Conservation (phyloP, 768 basidiomycete genomes). For the Suillus alpinus region DNA sequence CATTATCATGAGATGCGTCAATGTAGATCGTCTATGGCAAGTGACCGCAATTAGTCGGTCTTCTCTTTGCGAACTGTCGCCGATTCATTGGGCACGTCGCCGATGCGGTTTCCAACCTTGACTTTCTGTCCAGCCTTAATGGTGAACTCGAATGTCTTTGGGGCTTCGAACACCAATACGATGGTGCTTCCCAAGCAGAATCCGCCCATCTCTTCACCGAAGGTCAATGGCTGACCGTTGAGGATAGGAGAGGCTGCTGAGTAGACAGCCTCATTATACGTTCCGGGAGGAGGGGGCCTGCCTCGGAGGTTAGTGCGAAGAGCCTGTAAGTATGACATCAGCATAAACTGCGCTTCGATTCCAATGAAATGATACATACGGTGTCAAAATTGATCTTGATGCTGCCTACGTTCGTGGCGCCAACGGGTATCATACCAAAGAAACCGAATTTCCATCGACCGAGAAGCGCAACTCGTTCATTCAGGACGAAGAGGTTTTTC, state of each 20-base stretch:
- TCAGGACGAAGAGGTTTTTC: conserved; percentile 93
- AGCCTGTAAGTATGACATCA: conserved; percentile 41
- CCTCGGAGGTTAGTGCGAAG: conserved; percentile 88
- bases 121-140: conserved; percentile 81
- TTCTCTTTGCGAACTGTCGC: conserved; percentile 33
- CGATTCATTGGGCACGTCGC: conserved; percentile 40
- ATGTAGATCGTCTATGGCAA: not conserved
- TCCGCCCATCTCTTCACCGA: conserved; percentile 96
- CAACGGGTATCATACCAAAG: conserved; percentile 96
- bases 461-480: conserved; percentile 93
- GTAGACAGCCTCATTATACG: conserved; percentile 92
- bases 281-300: conserved; percentile 70
- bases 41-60: conserved; percentile 19
- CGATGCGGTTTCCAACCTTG: conserved; percentile 80
- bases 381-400: conserved; percentile 96
- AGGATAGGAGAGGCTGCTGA: conserved; percentile 78
- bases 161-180: conserved; percentile 96
- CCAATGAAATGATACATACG: conserved; percentile 33
- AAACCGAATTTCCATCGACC: conserved; percentile 95
- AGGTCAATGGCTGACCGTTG: conserved; percentile 80
- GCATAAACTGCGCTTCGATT: not conserved
- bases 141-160: conserved; percentile 73
- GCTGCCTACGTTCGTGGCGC: conserved; percentile 96
- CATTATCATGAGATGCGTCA: conserved; percentile 4
- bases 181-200: conserved; percentile 95